Conservation (phyloP, 345 rosid genomes). For the Pistacia atlantica region DNA sequence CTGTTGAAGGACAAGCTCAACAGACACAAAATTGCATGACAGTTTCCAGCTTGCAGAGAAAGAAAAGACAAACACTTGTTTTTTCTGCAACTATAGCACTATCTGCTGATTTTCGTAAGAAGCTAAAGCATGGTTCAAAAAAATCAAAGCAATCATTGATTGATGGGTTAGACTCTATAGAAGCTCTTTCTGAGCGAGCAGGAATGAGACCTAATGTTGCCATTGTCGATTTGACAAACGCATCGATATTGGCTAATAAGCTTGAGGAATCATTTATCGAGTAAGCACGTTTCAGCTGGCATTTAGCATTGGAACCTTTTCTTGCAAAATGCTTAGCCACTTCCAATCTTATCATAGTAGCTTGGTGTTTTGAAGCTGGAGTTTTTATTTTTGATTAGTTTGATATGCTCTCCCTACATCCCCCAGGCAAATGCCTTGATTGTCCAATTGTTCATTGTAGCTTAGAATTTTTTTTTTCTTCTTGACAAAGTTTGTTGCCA, state of each 20-base stretch:
- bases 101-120: conserved; percentile 90
- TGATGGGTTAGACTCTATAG: conserved; percentile 77
- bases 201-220: conserved; percentile 90
- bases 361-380: background rate
- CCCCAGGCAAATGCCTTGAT: background rate
- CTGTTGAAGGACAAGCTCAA: conserved; percentile 49
- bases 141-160: conserved; percentile 62
- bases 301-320: background rate
- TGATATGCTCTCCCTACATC: background rate
- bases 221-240: conserved; percentile 83
- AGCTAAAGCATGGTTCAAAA: conserved; percentile 67
- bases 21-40: conserved; percentile 56
- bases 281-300: conserved; percentile 38
- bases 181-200: conserved; percentile 81
- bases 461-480: background rate
- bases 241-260: conserved; percentile 68
- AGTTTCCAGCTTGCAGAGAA: conserved; percentile 59
- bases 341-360: background rate
- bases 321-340: background rate
- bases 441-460: background rate
- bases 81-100: conserved; percentile 96
- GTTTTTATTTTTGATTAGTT: background rate
- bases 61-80: conserved; percentile 93
- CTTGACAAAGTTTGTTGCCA: background rate
- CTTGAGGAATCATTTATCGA: conserved; percentile 87